Percentiles rank a stretch among this genome's conserved stretches.
Conservation (phyloP, 2,329 filamentous ascomycete genomes). For the Thyridium curvatum region DNA sequence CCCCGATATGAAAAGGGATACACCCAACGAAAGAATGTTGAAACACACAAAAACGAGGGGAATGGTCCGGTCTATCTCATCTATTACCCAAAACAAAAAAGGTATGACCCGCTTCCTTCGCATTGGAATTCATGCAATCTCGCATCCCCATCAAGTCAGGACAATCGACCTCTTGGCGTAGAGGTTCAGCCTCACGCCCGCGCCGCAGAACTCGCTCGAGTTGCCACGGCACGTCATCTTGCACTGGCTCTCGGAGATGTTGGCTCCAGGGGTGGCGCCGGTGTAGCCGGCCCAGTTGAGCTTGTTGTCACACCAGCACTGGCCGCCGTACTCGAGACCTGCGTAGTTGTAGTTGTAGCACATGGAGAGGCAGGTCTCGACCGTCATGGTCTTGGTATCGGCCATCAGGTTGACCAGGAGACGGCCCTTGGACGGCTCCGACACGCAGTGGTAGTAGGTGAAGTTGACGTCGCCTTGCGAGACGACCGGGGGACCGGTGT, state of each 20-base stretch:
- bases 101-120: too few relatives aligned
- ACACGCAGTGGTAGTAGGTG: constrained; percentile 11
- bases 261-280: constrained; percentile 4
- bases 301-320: constrained; percentile 32
- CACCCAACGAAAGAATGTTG: too few relatives aligned
- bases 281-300: constrained; percentile 14
- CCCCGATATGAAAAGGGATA: too few relatives aligned
- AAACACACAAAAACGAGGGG: too few relatives aligned
- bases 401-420: constrained; percentile 7
- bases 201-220: constrained; percentile 9
- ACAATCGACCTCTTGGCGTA: background rate
- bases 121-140: too few relatives aligned
- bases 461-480: constrained; percentile 11
- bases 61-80: too few relatives aligned
- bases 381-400: constrained; percentile 16
- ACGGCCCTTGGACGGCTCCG: constrained; percentile 11
- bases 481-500: background rate
- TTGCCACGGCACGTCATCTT: constrained; percentile 7
- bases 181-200: constrained; percentile 4
- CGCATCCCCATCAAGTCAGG: too few relatives aligned
- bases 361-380: constrained; percentile 18
- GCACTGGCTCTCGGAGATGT: constrained; percentile 4
- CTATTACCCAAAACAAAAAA: too few relatives aligned
- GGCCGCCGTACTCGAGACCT: constrained; percentile 28
- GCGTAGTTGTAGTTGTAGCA: constrained; percentile 25